phyloP scores from a whole-genome alignment of 2,329 filamentous ascomycete species.

The Tolypocladium ovalisporum region DNA sequence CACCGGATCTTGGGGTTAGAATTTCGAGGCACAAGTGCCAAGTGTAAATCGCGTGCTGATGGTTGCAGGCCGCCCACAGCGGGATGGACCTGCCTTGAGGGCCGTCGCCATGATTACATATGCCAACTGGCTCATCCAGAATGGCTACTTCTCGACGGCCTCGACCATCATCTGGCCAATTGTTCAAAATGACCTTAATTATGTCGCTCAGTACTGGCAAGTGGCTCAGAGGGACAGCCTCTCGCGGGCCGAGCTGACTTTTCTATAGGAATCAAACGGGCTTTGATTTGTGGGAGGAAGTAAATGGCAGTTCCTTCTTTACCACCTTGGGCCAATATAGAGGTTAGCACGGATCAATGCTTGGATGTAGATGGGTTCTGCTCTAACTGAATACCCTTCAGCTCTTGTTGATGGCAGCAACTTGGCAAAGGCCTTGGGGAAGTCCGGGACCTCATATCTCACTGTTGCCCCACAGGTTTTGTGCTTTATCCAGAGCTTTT shows the following conservation, averaged over 20 bases:
- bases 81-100: constrained; percentile 67
- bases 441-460: constrained; percentile 48
- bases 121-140: constrained; percentile 58
- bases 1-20: constrained; percentile 53
- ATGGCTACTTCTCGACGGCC: constrained; percentile 50
- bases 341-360: constrained; percentile 22
- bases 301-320: constrained; percentile 69
- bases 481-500: constrained; percentile 66
- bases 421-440: constrained; percentile 53
- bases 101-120: constrained; percentile 65
- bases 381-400: constrained; percentile 3
- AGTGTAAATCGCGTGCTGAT: not conserved
- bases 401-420: constrained; percentile 55
- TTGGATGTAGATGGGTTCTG: not conserved
- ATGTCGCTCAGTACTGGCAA: constrained; percentile 62
- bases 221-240: not conserved
- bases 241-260: not conserved
- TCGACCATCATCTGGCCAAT: constrained; percentile 57
- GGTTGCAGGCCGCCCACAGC: constrained; percentile 54
- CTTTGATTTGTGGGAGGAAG: constrained; percentile 80
- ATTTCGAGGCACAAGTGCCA: not conserved
- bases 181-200: constrained; percentile 64
- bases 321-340: constrained; percentile 61
- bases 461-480: constrained; percentile 58
- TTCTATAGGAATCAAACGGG: constrained; percentile 38